Percentiles rank a stretch among this genome's conserved stretches.
Evolutionary conservation across 2,329 filamentous ascomycete species (phyloP).

Genomic region (Ophiostoma sp.): DNA sequence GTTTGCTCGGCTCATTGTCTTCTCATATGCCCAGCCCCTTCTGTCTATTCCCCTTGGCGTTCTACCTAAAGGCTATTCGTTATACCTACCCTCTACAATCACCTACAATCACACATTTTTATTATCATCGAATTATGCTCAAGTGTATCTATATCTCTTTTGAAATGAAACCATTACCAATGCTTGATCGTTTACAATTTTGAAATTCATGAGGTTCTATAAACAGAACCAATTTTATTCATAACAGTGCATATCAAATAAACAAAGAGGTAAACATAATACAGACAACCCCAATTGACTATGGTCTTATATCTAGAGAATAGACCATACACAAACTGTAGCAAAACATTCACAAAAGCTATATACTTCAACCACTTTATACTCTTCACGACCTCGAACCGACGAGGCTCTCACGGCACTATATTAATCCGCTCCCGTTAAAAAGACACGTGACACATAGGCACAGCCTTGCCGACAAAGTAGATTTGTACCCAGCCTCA

Average conservation of each 20-base stretch:
- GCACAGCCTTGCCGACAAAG: slow-evolving; percentile 2
- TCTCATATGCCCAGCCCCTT: not conserved
- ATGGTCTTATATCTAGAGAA: too few relatives aligned
- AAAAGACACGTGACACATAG: not conserved
- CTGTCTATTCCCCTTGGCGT: not conserved
- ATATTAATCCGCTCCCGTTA: not conserved
- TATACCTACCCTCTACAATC: not conserved
- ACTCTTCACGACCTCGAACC: not conserved
- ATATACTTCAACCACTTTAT: not conserved
- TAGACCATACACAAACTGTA: too few relatives aligned
- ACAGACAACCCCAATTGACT: too few relatives aligned
- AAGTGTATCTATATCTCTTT: too few relatives aligned
- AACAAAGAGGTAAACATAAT: too few relatives aligned
- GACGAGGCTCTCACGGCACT: not conserved
- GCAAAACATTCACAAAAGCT: not conserved
- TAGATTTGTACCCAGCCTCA: not conserved
- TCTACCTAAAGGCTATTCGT: not conserved
- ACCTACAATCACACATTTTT: not conserved
- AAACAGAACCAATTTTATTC: too few relatives aligned
- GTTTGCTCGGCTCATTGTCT: not conserved
- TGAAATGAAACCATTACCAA: too few relatives aligned
- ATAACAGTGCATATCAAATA: too few relatives aligned
- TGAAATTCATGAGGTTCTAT: too few relatives aligned
- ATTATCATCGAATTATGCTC: not conserved
- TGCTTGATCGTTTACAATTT: too few relatives aligned